Evolutionary conservation across 148 eudicot genomes (phyloP).

Genomic region (Rhododendron ferrugineum): DNA sequence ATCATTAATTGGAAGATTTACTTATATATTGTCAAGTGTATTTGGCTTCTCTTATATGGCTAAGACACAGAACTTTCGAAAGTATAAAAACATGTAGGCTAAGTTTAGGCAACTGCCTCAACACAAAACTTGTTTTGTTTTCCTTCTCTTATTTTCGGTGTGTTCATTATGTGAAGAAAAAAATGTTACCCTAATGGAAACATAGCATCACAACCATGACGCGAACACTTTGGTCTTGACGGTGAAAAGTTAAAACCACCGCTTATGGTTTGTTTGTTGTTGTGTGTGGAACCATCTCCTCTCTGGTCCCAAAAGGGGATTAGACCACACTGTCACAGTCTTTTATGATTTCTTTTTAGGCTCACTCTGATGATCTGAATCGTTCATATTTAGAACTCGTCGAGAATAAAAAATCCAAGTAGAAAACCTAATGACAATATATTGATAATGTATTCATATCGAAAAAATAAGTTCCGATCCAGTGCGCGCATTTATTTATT

Average conservation of each 20-base stretch:
- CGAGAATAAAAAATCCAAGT: not conserved
- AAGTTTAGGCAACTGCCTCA: not conserved
- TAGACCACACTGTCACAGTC: no score
- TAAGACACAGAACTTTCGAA: no score
- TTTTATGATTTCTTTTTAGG: no score
- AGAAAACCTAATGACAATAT: not conserved
- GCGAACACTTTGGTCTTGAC: not conserved
- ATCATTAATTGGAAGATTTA: no score
- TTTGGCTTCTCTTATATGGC: not conserved
- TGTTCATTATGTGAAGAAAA: not conserved
- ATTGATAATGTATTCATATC: no score
- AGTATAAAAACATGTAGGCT: no score
- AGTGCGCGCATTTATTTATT: not conserved
- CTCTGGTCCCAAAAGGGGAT: no score
- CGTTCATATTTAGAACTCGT: no score
- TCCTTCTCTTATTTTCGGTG: not conserved
- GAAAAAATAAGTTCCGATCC: not conserved
- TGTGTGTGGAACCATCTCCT: not conserved
- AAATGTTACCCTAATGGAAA: no score
- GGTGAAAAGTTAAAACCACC: not conserved
- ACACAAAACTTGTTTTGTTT: not conserved
- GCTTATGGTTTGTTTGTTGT: not conserved
- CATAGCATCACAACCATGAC: not conserved
- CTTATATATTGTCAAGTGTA: not conserved
- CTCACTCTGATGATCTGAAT: not conserved